Conservation (phyloP, 768 basidiomycete genomes). For the Hygrophoropsis aurantiaca region DNA sequence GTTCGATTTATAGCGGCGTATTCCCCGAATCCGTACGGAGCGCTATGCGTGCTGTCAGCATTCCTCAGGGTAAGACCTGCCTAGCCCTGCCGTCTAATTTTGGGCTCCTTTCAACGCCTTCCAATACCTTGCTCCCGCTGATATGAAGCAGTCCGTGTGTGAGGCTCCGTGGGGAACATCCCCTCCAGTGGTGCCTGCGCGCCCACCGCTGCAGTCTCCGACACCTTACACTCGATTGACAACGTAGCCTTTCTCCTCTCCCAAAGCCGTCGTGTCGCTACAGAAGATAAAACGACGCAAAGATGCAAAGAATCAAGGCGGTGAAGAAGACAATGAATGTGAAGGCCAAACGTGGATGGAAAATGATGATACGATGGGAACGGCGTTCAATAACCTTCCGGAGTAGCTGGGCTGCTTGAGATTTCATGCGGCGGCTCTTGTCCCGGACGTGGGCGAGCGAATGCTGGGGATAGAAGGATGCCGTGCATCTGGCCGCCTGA, state of each 20-base stretch:
- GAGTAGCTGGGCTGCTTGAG: constrained; percentile 43
- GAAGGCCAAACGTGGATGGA: constrained; percentile 28
- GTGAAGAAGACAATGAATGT: constrained; percentile 32
- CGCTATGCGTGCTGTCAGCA: constrained; percentile 42
- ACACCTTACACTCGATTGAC: constrained; percentile 25
- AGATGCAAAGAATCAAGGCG: constrained; percentile 28
- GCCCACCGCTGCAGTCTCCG: constrained; percentile 25
- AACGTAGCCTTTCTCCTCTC: constrained; percentile 13
- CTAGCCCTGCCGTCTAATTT: constrained; percentile 96
- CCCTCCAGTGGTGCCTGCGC: constrained; percentile 26
- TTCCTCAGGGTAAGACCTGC: constrained; percentile 41
- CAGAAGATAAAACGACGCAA: constrained; percentile 33
- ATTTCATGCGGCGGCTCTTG: constrained; percentile 65
- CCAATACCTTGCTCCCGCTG: constrained; percentile 89
- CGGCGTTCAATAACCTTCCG: constrained; percentile 31
- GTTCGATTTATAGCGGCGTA: constrained; percentile 91
- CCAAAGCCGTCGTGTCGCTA: constrained; percentile 23
- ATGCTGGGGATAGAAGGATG: constrained; percentile 41
- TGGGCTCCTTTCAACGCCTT: constrained; percentile 86
- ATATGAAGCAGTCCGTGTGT: constrained; percentile 92
- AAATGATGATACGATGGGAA: constrained; percentile 12
- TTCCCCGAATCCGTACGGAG: constrained; percentile 84
- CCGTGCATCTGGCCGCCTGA: constrained; percentile 43
- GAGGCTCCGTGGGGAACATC: constrained; percentile 24
- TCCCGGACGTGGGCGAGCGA: constrained; percentile 56